Evolutionary conservation across 192 early-diverging fungal species (phyloP), one percentile per base, ranked within the genome.

Genomic region (Coemansia aciculifera): DNA sequence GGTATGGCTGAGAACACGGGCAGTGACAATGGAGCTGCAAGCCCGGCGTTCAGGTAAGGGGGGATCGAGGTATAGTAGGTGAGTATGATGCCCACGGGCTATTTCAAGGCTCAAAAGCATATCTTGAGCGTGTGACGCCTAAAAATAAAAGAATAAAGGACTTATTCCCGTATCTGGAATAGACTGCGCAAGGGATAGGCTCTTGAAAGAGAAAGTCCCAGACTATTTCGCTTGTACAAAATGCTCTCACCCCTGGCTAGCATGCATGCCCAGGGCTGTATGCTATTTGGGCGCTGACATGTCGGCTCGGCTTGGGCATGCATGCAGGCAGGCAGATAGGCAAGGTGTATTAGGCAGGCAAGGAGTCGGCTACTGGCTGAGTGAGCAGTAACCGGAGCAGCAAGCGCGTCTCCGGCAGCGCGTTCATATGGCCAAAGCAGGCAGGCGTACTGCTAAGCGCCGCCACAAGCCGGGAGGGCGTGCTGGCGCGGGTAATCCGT

Each of bases 121-220:
- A 23, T 21, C 48, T 24, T 19, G 48, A 23, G 19, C 19, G n/a
- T 51, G 48, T 51, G 48, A 51, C 48, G 48, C 48, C 48, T 51
- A 49, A 51, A 51, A 51, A 34, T 34, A 34, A 24, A 23, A 51
- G n/a, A 19, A 19, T 19, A 19, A 46, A 46, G n/a, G n/a, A 43
- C 42, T 27, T 21, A 27, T 51, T 51, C 48, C 48, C 48, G 48
- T 51, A 51, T 51, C 48, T 51, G 48, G 48, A 51, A 51, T 51
- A 51, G 48, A 19, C 21, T 10, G 48, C 19, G 48, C 48, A n/a
- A 51, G 48, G 48, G 48, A 51, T n/a, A 51, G 21, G 48, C 48
- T 51, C 21, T 24, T 51, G n/a, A 24, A 24, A 49, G 21, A 49
- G 21, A 49, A 51, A 51, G 9, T 51, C 48, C 48, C 48, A 51